These are phyloP conservation scores for Fragaria ananassa DNA, from an alignment of 306 rosid species.

Conservation along the genomic window DNA sequence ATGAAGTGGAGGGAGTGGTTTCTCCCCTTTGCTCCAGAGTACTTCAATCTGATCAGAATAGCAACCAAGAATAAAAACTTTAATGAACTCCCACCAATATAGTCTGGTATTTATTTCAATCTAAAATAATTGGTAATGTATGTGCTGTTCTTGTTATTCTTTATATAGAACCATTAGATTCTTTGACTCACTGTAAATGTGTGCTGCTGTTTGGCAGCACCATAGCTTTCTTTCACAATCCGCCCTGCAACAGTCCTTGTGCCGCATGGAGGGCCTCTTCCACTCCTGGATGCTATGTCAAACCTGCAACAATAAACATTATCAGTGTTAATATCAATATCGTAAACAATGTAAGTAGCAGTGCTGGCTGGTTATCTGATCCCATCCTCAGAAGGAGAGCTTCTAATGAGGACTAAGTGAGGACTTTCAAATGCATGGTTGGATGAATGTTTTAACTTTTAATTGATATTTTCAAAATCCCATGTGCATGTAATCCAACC, in stretches of 20 bases:
- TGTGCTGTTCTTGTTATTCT: not conserved
- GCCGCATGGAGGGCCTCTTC: slow-evolving; percentile 70
- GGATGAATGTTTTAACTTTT: too few species aligned
- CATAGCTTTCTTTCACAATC: slow-evolving; percentile 87
- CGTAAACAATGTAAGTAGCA: not conserved
- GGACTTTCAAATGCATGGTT: too few species aligned
- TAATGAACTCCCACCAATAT: not conserved
- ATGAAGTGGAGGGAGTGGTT: slow-evolving; percentile 72
- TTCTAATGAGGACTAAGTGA: too few species aligned
- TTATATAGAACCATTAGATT: not conserved
- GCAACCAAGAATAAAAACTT: slow-evolving; percentile 12
- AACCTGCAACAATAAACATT: slow-evolving; percentile 44
- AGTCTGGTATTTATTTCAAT: not conserved
- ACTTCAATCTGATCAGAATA: slow-evolving; percentile 67
- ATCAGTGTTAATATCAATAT: slow-evolving; percentile 1
- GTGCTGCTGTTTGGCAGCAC: slow-evolving; percentile 85
- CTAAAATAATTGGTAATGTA: not conserved
- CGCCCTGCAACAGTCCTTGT: slow-evolving; percentile 78
- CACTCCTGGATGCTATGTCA: slow-evolving; percentile 68
- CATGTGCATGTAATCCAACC: too few species aligned
- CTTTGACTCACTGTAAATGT: slow-evolving; percentile 73
- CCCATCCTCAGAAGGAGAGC: too few species aligned
- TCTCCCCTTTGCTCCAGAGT: slow-evolving; percentile 93
- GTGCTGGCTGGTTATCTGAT: not conserved
- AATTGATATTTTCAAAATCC: too few species aligned